phyloP scores from a whole-genome alignment of 768 basidiomycete genomes.

The Podaxis sp. region DNA sequence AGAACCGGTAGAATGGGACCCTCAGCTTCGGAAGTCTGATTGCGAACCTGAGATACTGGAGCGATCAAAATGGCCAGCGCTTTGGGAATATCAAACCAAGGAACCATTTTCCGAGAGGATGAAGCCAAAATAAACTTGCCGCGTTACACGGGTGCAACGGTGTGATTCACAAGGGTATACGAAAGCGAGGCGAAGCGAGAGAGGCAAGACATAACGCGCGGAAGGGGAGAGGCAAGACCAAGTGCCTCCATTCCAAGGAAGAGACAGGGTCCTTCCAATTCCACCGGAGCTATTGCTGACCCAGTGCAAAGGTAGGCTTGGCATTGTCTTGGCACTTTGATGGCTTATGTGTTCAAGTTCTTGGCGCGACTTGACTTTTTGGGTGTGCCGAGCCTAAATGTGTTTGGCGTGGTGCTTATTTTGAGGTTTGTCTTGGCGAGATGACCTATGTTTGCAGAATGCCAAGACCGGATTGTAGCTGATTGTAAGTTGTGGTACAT shows the following conservation, averaged over 20 bases:
- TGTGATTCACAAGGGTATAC: not conserved
- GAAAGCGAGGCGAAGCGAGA: not conserved
- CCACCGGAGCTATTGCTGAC: not conserved
- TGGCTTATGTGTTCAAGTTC: not conserved
- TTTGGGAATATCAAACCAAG: not conserved
- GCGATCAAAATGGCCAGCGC: not conserved
- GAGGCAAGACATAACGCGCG: not conserved
- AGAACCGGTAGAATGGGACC: no score
- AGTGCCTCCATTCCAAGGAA: not conserved
- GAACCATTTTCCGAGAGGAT: not conserved
- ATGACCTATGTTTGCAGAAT: conserved; percentile 13
- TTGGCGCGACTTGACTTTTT: not conserved
- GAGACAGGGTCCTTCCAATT: not conserved
- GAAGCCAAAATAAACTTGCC: not conserved
- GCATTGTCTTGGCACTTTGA: not conserved
- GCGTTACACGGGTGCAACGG: not conserved
- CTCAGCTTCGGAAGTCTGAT: no score
- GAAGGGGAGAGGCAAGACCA: not conserved
- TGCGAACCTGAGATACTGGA: no score
- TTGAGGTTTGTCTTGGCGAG: conserved; percentile 18
- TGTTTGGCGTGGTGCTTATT: conserved; percentile 19
- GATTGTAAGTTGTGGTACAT: not conserved
- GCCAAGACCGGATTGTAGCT: conserved; percentile 3
- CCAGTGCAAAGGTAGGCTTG: conserved; percentile 8
- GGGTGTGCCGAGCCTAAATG: conserved; percentile 13